Base-by-base conservation (phyloP, 1,139 yeast species). In the Blastobotrys petasosporus region DNA sequence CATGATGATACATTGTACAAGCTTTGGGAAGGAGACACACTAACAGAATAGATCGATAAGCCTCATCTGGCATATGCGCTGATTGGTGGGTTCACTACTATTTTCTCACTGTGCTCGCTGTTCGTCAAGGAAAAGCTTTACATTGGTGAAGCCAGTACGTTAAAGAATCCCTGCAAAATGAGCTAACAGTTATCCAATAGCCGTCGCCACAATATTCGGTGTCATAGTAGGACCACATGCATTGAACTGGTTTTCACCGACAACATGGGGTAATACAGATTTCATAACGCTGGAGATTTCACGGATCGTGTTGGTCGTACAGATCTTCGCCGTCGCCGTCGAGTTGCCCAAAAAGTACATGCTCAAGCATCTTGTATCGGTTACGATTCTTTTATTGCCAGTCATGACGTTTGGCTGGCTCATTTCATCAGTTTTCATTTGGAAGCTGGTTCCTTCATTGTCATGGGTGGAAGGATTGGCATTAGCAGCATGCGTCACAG, bases 381-480 rank as follows among this genome's bases (percentile, higher is more conserved):
- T 92, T 28, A 67, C 81, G 12, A 73, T 87, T 58, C 73, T 92
- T 48, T 70, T 92, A 47, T 71, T 90, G 8, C 97, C 97, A 0
- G 95, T 88, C 32, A 92, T 92, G 98, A 85, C 96, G 0, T 74
- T 75, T 48, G 97, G 97, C 16, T 92, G 97, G 97, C 68, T 92
- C 31, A 70, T 88, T 4, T 85, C 90, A 28, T 95, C 96, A 0
- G 73, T 85, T 0, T 90, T 92, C 60, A 75, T 88, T 41, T 92
- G 94, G 88, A 73, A 77, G 25, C 72, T 92, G 31, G 82, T 92
- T 30, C 97, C 97, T 0, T 81, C 84, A n/a, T 73, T 92, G 50
- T 70, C 75, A 51, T 90, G 90, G 68, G 68, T 85, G 12, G 85
- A 84, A 48, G 85, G 90, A 4, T 74, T 92, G 40, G 73, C 85